Percentiles rank a stretch among this genome's conserved stretches.
Evolutionary conservation across 495 filamentous ascomycete genomes (phyloP).

Genomic region (Talaromyces trachyspermus): DNA sequence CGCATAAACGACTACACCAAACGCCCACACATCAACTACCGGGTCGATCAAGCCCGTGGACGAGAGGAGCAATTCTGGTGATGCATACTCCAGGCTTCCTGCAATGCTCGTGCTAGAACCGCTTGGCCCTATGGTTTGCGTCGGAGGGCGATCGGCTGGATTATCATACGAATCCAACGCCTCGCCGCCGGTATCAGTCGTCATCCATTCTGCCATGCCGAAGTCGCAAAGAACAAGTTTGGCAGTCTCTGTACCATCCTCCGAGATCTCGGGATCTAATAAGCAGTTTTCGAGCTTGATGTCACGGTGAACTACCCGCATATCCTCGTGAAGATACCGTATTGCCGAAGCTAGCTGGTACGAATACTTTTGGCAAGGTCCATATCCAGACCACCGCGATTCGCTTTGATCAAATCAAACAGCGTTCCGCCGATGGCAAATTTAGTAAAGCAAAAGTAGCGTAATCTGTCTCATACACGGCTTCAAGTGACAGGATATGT

Average conservation of each 20-base stretch:
- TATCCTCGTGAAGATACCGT: slow-evolving; percentile 68
- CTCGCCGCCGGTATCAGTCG: slow-evolving; percentile 42
- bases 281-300: slow-evolving; percentile 76
- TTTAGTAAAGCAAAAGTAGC: slow-evolving; percentile 69
- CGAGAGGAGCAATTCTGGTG: slow-evolving; percentile 51
- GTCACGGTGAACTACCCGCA: slow-evolving; percentile 63
- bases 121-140: slow-evolving; percentile 46
- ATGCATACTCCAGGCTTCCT: slow-evolving; percentile 61
- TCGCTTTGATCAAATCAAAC: slow-evolving; percentile 58
- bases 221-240: slow-evolving; percentile 66
- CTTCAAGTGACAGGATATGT: slow-evolving; percentile 57
- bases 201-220: slow-evolving; percentile 67
- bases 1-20: slow-evolving; percentile 58
- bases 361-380: slow-evolving; percentile 53
- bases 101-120: slow-evolving; percentile 50
- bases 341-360: slow-evolving; percentile 64
- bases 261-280: slow-evolving; percentile 45
- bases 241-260: slow-evolving; percentile 41
- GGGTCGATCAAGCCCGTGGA: slow-evolving; percentile 41
- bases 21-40: slow-evolving; percentile 67
- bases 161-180: slow-evolving; percentile 43
- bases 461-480: slow-evolving; percentile 62
- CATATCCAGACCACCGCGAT: slow-evolving; percentile 47
- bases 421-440: slow-evolving; percentile 61
- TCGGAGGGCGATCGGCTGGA: slow-evolving; percentile 38